Base-by-base conservation (phyloP, 2,329 filamentous ascomycete species). In the Xenosphaeropsis pyriputrescens region DNA sequence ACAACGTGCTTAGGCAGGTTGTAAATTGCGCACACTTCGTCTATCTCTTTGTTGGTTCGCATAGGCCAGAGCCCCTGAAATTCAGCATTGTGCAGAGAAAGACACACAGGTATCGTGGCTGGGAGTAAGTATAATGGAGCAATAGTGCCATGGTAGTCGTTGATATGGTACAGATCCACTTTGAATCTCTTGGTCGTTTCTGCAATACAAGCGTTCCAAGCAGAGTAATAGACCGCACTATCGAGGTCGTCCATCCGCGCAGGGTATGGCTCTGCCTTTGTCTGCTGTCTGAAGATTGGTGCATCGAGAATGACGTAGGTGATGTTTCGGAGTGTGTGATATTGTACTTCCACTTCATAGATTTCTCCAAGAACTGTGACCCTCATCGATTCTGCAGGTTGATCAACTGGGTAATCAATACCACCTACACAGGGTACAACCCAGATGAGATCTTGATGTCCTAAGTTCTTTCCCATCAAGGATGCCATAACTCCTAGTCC, bases 51-150 rank as follows among this genome's bases (percentile, higher is more conserved):
- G 5, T 67, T 61, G 7, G 67, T 74, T 6, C 74, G 62, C 65
- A 80, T 76, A 1, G 74, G 72, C 75, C 75, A 79, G 16, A 79
- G 58, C 34, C 75, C 75, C 50, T 80, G 75, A 47, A 79, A 80
- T 45, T 79, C 75, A 36, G 75, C 75, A 45, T 79, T 80, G 53
- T 80, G 75, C 8, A 80, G 67, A 1, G 75, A 79, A 7, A 79
- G 56, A 45, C 71, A 75, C 44, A 67, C 65, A 2, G 74, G 75
- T 32, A 79, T 64, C 0, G 70, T 73, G 44, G 70, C 57, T 1
- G 75, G 75, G 2, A 80, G 62, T n/a, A 79, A 61, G 49, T 80
- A 77, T 1, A 80, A 61, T 2, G 75, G 75, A 18, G 75, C 75
- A 11, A 73, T 53, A 5, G 72, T 68, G 31, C 73, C 73, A 44